phyloP scores from a whole-genome alignment of 495 filamentous ascomycete genomes.

The Trichoderma orchidacearum region DNA sequence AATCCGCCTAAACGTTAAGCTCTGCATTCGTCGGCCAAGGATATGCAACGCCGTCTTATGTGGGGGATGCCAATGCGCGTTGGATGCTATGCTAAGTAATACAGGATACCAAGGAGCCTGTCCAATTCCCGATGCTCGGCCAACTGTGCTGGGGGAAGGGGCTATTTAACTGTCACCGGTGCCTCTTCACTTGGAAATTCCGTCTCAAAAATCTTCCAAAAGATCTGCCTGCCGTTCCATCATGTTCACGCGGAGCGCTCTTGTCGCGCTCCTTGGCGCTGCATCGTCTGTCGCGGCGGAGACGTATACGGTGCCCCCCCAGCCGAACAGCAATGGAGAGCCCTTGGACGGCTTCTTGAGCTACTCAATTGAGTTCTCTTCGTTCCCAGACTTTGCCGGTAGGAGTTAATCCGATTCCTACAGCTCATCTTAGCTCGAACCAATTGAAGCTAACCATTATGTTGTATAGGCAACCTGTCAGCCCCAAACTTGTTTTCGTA shows the following conservation, averaged over 20 bases:
- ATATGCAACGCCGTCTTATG: background rate
- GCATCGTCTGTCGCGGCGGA: background rate
- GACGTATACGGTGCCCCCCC: background rate
- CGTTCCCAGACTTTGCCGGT: constrained; percentile 50
- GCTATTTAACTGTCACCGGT: no score
- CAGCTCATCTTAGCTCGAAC: background rate
- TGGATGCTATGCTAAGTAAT: no score
- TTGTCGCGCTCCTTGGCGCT: constrained; percentile 2
- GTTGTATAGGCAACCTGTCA: constrained; percentile 26
- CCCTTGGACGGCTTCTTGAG: constrained; percentile 38
- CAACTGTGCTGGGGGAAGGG: no score
- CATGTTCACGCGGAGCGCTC: background rate
- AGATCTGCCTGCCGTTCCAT: background rate
- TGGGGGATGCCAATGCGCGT: background rate
- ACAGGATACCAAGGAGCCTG: no score
- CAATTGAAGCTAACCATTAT: background rate
- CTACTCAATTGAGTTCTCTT: constrained; percentile 47
- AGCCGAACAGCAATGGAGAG: constrained; percentile 7
- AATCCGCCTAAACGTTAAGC: background rate
- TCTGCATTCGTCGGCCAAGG: background rate
- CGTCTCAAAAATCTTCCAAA: background rate
- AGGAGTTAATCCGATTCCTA: constrained; percentile 10
- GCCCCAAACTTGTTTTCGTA: constrained; percentile 43
- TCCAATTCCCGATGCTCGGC: no score
- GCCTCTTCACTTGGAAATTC: no score